Conservation (phyloP, 139 green algal species). For the Asterochloris erici region DNA sequence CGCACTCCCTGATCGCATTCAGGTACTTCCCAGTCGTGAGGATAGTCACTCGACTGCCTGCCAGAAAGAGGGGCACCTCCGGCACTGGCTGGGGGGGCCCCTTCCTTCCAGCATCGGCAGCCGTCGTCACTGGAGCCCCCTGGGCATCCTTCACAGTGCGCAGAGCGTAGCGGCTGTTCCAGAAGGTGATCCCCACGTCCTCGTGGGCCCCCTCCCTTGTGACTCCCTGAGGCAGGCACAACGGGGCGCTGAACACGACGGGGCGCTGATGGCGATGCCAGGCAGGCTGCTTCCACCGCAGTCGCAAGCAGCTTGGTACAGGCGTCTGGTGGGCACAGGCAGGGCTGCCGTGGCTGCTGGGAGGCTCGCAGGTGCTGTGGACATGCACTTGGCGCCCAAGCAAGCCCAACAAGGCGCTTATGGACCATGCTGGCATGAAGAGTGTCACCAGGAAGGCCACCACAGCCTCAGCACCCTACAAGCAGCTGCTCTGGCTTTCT, state of each 20-base stretch:
- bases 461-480: too few species aligned
- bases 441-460: too few species aligned
- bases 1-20: slow-evolving; percentile 82
- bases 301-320: too few species aligned
- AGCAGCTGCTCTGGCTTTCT: too few species aligned
- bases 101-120: neutral
- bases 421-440: too few species aligned
- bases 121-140: neutral
- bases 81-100: neutral
- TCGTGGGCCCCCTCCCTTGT: slow-evolving; percentile 22
- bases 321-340: too few species aligned
- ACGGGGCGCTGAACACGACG: neutral
- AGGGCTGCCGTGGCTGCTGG: too few species aligned
- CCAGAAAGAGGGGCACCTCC: neutral
- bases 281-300: too few species aligned
- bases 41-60: neutral
- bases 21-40: slow-evolving; percentile 79
- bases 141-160: slow-evolving; percentile 22
- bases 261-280: too few species aligned
- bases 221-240: slow-evolving; percentile 29
- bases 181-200: slow-evolving; percentile 62
- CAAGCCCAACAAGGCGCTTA: too few species aligned
- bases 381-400: too few species aligned
- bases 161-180: slow-evolving; percentile 72
- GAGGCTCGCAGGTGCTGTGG: too few species aligned